phyloP scores from a whole-genome alignment of 1,284 basidiomycete species.

The Anthracocystis walkeri region DNA sequence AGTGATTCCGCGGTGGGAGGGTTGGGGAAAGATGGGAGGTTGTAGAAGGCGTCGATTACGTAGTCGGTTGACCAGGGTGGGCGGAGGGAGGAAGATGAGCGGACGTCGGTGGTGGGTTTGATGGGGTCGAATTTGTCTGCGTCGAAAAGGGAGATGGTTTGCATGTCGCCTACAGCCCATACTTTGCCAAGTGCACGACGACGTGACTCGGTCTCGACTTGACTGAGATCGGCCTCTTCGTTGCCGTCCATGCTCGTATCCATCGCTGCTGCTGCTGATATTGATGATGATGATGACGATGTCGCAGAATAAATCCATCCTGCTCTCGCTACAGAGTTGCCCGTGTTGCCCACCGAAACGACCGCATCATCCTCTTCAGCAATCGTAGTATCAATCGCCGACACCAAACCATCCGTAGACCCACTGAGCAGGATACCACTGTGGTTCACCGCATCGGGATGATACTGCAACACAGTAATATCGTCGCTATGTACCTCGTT shows the following conservation, averaged over 20 bases:
- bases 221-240: conserved; percentile 33
- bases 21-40: conserved; percentile 33
- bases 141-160: conserved; percentile 64
- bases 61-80: conserved; percentile 66
- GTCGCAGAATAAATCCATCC: conserved; percentile 55
- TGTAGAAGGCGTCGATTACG: conserved; percentile 57
- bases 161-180: conserved; percentile 67
- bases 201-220: conserved; percentile 39
- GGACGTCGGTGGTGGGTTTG: conserved; percentile 44
- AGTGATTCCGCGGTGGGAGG: not conserved
- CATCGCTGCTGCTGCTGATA: conserved; percentile 16
- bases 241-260: conserved; percentile 30
- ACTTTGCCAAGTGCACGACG: conserved; percentile 54
- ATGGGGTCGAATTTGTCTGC: conserved; percentile 64
- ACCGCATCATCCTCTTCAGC: conserved; percentile 67
- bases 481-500: conserved; percentile 68
- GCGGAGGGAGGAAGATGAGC: conserved; percentile 49
- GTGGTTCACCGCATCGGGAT: conserved; percentile 42
- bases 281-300: conserved; percentile 5
- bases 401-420: conserved; percentile 64
- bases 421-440: conserved; percentile 58
- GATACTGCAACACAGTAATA: conserved; percentile 60
- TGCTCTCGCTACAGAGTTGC: conserved; percentile 58
- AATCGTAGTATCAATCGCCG: conserved; percentile 57
- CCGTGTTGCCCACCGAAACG: conserved; percentile 63